Evolutionary conservation across 768 basidiomycete genomes (phyloP), one percentile per base, ranked within the genome.

Genomic region (Lactarius sanguifluus): DNA sequence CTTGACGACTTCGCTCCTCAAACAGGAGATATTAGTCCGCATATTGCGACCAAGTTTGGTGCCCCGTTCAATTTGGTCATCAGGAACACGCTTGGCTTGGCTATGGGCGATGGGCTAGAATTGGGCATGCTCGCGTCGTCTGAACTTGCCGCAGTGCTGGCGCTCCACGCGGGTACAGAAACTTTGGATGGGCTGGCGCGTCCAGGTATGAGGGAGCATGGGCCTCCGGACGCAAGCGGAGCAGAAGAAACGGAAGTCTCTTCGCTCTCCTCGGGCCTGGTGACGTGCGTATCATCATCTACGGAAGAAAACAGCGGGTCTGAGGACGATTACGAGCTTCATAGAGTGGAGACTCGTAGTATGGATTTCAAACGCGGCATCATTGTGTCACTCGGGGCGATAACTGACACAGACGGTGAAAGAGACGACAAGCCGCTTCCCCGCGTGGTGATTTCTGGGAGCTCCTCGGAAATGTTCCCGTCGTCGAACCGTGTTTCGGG

Each of bases 381-480:
- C 54, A 32, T 45, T 5, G 58, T 67, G 3, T 60, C 66, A 15
- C 66, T 67, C 20, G 58, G 32, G 43, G 23, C 52, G 59, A 41
- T 55, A 4, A 36, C 62, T 23, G 62, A 59, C 16, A n/a, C 20
- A 1, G 62, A 45, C 16, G 54, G 16, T 10, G 52, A 56, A 28
- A 52, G 62, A 38, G 66, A 67, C 28, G 54, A 55, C 28, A 67
- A 64, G 28, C 32, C 41, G 8, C 62, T 67, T 54, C 66, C 66
- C 15, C 66, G 66, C n/a, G 58, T 67, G 20, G 62, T 64, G 36
- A 60, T 67, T 23, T 64, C 66, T 55, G 62, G 57, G 34, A 67
- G 62, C 36, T 41, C 54, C 18, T 67, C 62, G 10, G 66, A 67
- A 9, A 43, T 38, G 3, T 13, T 54, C 9, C 43, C 66, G 25